Evolutionary conservation across 2,329 filamentous ascomycete species (phyloP), one percentile per base, ranked within the genome.

Genomic region (Talaromyces sp.): DNA sequence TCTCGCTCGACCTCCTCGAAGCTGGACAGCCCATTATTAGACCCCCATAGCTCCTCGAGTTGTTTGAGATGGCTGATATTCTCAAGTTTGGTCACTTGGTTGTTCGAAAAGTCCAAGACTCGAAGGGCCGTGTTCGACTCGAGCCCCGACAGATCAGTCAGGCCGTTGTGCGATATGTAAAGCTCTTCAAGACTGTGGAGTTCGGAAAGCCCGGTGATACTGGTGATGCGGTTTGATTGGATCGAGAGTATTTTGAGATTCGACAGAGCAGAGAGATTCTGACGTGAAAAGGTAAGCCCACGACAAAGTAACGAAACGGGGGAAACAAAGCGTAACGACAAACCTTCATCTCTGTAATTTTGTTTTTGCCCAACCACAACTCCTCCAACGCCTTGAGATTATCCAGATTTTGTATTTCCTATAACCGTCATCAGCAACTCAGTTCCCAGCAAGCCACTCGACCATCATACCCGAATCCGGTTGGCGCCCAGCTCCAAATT

Each of bases 351-450:
- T 92, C 85, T 0, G 88, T 89, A 68, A 99, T 96, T 73, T 96
- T 97, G 79, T 97, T 97, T 82, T 96, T 97, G 61, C 91, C 94
- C 19, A 97, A 79, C 92, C 92, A 97, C 17, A 97, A 81, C 73
- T 96, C 87, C 72, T 95, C 88, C n/a, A 99, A 78, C 8, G 83
- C 83, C n/a, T 81, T 83, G 52, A 97, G 79, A 1, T 84, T 83
- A 46, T 94, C 90, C 32, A 99, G 81, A 62, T 94, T 94, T 70
- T 92, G 83, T 60, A 99, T 92, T 73, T 93, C 88, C 78, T 81
- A 12, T 81, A 12, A 46, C 63, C 58, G 66, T 55, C 48, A 62
- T 46, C 48, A 46, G 35, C 24, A 24, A 24, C 4, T n/a, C n/a
- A n/a, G n/a, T n/a, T 43, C 21, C 52, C 12, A 31, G 19, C 12